phyloP scores from a whole-genome alignment of 331 rosid species.

The Malus hybrid region DNA sequence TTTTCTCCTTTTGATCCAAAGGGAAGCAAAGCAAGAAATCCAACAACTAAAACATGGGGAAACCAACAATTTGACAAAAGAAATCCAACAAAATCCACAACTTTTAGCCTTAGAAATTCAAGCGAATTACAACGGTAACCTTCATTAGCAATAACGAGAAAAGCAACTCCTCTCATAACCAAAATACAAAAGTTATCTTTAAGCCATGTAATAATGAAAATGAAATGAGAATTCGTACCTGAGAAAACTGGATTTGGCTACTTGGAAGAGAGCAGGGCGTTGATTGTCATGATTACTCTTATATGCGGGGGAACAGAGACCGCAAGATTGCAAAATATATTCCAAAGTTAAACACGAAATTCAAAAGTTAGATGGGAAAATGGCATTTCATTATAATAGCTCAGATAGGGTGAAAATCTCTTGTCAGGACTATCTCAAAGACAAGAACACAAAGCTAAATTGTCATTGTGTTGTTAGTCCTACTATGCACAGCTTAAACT shows the following conservation, averaged over 20 bases:
- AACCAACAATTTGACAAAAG: not conserved
- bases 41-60: not conserved
- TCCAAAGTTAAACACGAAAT: not conserved
- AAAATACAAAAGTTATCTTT: not conserved
- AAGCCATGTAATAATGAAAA: not conserved
- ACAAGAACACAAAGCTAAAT: not conserved
- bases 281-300: too few species aligned
- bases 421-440: constrained; percentile 12
- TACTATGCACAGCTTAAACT: constrained; percentile 31
- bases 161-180: not conserved
- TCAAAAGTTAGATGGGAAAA: not conserved
- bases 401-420: not conserved
- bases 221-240: not conserved
- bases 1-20: not conserved
- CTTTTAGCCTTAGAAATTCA: too few species aligned
- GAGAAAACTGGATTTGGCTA: not conserved
- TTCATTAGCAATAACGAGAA: not conserved
- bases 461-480: constrained; percentile 48
- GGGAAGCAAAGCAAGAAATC: not conserved
- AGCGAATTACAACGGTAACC: not conserved
- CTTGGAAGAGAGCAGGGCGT: not conserved
- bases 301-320: too few species aligned
- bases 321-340: not conserved
- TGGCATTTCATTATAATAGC: not conserved
- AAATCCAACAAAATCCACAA: not conserved